Evolutionary conservation across 2,329 filamentous ascomycete genomes (phyloP).

Genomic region (Coleophoma eucalyptorum): DNA sequence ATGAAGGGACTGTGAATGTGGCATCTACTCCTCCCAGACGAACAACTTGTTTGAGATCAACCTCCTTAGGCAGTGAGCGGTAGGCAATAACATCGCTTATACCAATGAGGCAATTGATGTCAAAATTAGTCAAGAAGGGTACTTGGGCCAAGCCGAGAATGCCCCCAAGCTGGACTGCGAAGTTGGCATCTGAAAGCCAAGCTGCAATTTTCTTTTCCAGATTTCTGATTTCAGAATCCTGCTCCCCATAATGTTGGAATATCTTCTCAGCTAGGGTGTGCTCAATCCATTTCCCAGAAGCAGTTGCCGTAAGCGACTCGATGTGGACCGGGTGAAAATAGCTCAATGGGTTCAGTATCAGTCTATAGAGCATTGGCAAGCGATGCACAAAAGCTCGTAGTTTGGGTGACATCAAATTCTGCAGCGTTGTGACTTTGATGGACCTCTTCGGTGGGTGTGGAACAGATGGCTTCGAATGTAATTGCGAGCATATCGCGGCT

Average conservation of each 20-base stretch:
- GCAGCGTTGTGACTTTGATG: slow-evolving; percentile 43
- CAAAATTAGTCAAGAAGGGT: slow-evolving; percentile 41
- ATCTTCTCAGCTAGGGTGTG: slow-evolving; percentile 41
- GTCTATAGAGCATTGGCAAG: slow-evolving; percentile 42
- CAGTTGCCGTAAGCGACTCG: slow-evolving; percentile 43
- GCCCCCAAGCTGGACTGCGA: slow-evolving; percentile 42
- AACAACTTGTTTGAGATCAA: slow-evolving; percentile 42
- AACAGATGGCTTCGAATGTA: slow-evolving; percentile 43
- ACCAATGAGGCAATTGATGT: slow-evolving; percentile 40
- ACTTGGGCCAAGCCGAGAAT: slow-evolving; percentile 42
- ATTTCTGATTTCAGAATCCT: slow-evolving; percentile 38
- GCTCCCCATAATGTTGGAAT: slow-evolving; percentile 42
- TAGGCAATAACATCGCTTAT: slow-evolving; percentile 46
- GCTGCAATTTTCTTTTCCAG: slow-evolving; percentile 41
- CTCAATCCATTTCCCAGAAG: slow-evolving; percentile 46
- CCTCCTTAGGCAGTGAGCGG: slow-evolving; percentile 37
- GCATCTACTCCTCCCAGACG: slow-evolving; percentile 47
- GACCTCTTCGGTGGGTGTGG: slow-evolving; percentile 45
- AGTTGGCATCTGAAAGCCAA: slow-evolving; percentile 49
- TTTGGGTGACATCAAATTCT: slow-evolving; percentile 35
- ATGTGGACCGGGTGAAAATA: slow-evolving; percentile 50
- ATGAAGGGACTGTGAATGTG: slow-evolving; percentile 41
- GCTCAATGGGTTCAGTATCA: slow-evolving; percentile 42
- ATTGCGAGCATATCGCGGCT: slow-evolving; percentile 43
- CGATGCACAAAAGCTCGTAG: slow-evolving; percentile 42